A percentile compares a stretch with the other conserved stretches of the same genome.
Evolutionary conservation across 2,329 filamentous ascomycete genomes (phyloP).

Genomic region (Albifimbria verrucaria): DNA sequence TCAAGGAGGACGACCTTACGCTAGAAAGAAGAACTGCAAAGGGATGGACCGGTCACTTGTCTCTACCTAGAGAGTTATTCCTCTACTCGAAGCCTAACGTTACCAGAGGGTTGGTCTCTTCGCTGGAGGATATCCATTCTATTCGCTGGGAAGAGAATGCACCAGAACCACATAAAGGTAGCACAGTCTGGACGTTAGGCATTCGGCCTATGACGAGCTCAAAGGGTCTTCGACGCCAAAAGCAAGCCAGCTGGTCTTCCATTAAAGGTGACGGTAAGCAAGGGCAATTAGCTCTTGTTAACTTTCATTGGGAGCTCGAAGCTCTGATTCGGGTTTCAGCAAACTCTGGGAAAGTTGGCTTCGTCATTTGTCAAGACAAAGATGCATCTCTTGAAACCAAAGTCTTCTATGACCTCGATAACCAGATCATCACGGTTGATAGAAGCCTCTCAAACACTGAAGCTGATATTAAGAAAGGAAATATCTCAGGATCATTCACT

Average conservation of each 20-base stretch:
- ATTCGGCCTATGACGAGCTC: slow-evolving; percentile 25
- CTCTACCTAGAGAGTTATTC: slow-evolving; percentile 40
- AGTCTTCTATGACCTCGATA: slow-evolving; percentile 32
- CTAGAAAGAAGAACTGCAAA: slow-evolving; percentile 37
- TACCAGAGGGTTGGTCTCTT: slow-evolving; percentile 28
- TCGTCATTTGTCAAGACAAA: slow-evolving; percentile 20
- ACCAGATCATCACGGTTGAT: slow-evolving; percentile 38
- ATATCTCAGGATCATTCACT: slow-evolving; percentile 39
- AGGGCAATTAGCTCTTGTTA: slow-evolving; percentile 1
- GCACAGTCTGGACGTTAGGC: slow-evolving; percentile 39
- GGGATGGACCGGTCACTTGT: slow-evolving; percentile 47
- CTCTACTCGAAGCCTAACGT: slow-evolving; percentile 35
- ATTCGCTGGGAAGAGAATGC: slow-evolving; percentile 22
- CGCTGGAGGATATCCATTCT: slow-evolving; percentile 36
- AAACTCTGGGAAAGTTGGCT: slow-evolving; percentile 9
- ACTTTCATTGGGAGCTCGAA: slow-evolving; percentile 20
- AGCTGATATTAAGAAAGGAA: slow-evolving; percentile 29
- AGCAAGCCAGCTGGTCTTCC: slow-evolving; percentile 10
- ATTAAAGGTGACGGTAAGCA: not conserved
- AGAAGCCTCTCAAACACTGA: slow-evolving; percentile 28
- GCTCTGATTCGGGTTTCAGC: slow-evolving; percentile 15
- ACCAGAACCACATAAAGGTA: slow-evolving; percentile 14
- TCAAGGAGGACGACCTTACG: slow-evolving; percentile 47
- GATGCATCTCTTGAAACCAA: slow-evolving; percentile 29
- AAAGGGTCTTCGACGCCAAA: slow-evolving; percentile 13